Base-by-base conservation (phyloP, 2,329 filamentous ascomycete genomes). In the Aspergillus novofumigatus region DNA sequence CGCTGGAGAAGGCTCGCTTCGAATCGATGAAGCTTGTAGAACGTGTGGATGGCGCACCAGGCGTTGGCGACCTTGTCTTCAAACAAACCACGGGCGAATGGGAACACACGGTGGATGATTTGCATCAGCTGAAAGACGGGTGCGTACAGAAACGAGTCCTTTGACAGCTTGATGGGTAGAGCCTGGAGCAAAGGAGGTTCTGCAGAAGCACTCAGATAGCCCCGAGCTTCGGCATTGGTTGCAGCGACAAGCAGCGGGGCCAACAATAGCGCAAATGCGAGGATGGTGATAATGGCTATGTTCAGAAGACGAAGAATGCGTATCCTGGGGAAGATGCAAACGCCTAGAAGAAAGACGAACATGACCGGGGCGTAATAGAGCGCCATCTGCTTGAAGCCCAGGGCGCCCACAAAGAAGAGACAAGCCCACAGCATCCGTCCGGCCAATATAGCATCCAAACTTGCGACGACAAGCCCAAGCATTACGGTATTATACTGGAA, bases 371-470 rank as follows among this genome's bases (percentile, higher is more conserved):
- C 92, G 74, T 97, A 99, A 78, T 97, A 99, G 17, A 99, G 81
- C 1, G 93, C 93, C 95, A 99, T 99, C 75, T 99, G 94, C 80
- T 99, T 99, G 81, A 97, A 99, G 5, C 91, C 91, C n/a, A 99
- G 80, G 3, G 93, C 90, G 17, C 85, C 86, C 6, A 99, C 94
- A 66, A 99, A 99, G 78, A 96, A 96, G 58, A 96, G 84, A 60
- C 91, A 92, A 26, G 90, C 86, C 92, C 93, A 97, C 60, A 95
- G 83, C 67, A 88, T 88, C 51, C 92, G 85, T 3, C 90, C 90
- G 3, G 92, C 91, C 52, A 96, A 75, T 77, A 97, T 89, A 72
- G 90, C 94, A 45, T 93, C 94, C 78, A 97, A 86, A 66, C 88
- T 91, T 0, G 91, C 91, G 29, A 95, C 79, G 9, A 94, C 86